Evolutionary conservation across 768 basidiomycete species (phyloP).

Genomic region (Exidia glandulosa): DNA sequence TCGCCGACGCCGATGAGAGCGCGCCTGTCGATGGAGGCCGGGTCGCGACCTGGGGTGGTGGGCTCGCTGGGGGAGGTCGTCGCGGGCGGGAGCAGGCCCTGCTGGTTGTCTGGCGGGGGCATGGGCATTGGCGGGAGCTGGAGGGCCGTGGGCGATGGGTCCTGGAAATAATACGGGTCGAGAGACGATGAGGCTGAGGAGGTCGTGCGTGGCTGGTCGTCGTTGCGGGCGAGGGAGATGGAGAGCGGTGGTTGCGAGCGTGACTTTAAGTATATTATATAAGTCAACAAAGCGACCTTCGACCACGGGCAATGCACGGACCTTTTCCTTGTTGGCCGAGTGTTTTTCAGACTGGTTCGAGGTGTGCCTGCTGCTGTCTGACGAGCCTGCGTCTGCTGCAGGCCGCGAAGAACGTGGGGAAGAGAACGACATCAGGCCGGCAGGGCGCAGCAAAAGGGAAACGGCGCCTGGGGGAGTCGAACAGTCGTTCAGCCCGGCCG

Average conservation of each 20-base stretch:
- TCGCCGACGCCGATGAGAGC: slow-evolving; percentile 92
- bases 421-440: background rate
- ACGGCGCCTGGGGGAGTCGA: no score
- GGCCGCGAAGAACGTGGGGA: background rate
- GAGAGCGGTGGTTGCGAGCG: background rate
- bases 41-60: slow-evolving; percentile 64
- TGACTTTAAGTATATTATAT: background rate
- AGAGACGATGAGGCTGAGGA: background rate
- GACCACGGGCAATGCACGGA: no score
- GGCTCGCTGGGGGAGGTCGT: slow-evolving; percentile 31
- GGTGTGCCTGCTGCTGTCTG: background rate
- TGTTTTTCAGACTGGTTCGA: background rate
- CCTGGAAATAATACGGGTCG: slow-evolving; percentile 4
- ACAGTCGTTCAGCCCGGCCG: no score
- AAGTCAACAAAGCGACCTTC: no score
- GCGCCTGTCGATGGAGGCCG: slow-evolving; percentile 71
- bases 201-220: background rate
- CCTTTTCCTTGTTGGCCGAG: background rate
- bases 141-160: slow-evolving; percentile 1
- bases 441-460: background rate
- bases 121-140: background rate
- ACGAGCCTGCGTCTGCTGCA: background rate
- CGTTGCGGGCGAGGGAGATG: background rate
- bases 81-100: background rate
- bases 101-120: background rate